A percentile compares a stretch with the other conserved stretches of the same genome.
phyloP scores from a whole-genome alignment of 2,329 filamentous ascomycete species.

The Cercospora sojina region DNA sequence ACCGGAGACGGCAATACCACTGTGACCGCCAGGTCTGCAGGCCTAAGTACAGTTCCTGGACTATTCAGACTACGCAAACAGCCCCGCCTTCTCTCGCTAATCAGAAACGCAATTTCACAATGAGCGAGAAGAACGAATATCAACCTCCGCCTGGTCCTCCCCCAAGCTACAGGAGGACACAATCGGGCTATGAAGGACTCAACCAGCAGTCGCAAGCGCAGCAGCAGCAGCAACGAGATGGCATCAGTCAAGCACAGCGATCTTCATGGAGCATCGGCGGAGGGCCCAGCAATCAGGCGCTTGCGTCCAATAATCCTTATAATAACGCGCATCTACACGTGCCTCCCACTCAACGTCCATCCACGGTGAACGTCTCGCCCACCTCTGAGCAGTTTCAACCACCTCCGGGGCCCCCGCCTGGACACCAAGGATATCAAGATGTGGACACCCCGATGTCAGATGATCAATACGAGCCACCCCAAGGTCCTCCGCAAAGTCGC shows the following conservation, averaged over 20 bases:
- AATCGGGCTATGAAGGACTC: slow-evolving; percentile 15
- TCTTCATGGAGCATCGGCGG: slow-evolving; percentile 24
- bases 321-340: slow-evolving; percentile 17
- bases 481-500: slow-evolving; percentile 34
- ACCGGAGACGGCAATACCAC: slow-evolving; percentile 1
- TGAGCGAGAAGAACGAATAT: slow-evolving; percentile 21
- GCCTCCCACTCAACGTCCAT: slow-evolving; percentile 20
- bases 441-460: slow-evolving; percentile 15
- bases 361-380: slow-evolving; percentile 19
- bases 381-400: slow-evolving; percentile 33
- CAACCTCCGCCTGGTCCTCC: slow-evolving; percentile 24
- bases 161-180: slow-evolving; percentile 23
- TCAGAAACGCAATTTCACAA: background rate
- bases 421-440: slow-evolving; percentile 18
- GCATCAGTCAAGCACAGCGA: slow-evolving; percentile 11
- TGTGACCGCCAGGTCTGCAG: slow-evolving; percentile 1
- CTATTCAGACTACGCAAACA: slow-evolving; percentile 16
- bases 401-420: slow-evolving; percentile 34
- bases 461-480: slow-evolving; percentile 33
- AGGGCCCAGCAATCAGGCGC: slow-evolving; percentile 18
- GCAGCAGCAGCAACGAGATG: slow-evolving; percentile 11
- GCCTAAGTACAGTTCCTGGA: slow-evolving; percentile 11
- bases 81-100: slow-evolving; percentile 17
- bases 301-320: slow-evolving; percentile 27
- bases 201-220: slow-evolving; percentile 15